Evolutionary conservation across 306 rosid genomes (phyloP).

Genomic region (Malus domestica): ASM211411v1 NC_041790.1:6039501-6040000

Average conservation of each 20-base stretch:
- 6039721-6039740: slow-evolving; percentile 46
- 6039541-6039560: slow-evolving; percentile 65
- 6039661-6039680: slow-evolving; percentile 23
- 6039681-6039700: slow-evolving; percentile 30
- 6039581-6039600: slow-evolving; percentile 80
- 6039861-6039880: slow-evolving; percentile 37
- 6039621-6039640: slow-evolving; percentile 67
- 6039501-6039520: slow-evolving; percentile 13
- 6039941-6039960: slow-evolving; percentile 69
- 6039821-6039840: slow-evolving; percentile 56
- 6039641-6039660: slow-evolving; percentile 32
- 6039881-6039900: slow-evolving; percentile 47
- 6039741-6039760: slow-evolving; percentile 81
- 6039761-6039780: slow-evolving; percentile 63
- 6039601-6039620: slow-evolving; percentile 58
- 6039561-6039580: slow-evolving; percentile 76
- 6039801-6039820: slow-evolving; percentile 90
- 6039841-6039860: slow-evolving; percentile 36
- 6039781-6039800: slow-evolving; percentile 78
- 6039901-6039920: slow-evolving; percentile 59
- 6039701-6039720: slow-evolving; percentile 31
- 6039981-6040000: slow-evolving; percentile 40
- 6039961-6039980: slow-evolving; percentile 41
- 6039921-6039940: slow-evolving; percentile 43
- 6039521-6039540: slow-evolving; percentile 32